Conservation (phyloP, 176 grass and related monocot species). For the Ensete ventricosum region DNA sequence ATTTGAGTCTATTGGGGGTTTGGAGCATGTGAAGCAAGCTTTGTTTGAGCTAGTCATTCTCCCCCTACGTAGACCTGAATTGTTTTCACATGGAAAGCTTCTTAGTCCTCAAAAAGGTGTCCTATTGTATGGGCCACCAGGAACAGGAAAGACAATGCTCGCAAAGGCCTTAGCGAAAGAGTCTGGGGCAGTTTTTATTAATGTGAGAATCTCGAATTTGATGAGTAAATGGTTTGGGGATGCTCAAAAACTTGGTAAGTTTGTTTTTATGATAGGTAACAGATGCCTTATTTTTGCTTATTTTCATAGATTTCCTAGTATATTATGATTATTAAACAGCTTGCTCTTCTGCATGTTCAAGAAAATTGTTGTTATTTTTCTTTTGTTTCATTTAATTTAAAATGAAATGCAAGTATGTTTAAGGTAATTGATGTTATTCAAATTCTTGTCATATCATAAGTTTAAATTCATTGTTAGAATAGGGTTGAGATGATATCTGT, state of each 20-base stretch:
- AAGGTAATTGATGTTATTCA: too few relatives aligned
- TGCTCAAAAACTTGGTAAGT: constrained; percentile 87
- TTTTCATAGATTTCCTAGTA: too few relatives aligned
- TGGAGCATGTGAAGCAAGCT: constrained; percentile 75
- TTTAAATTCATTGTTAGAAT: too few relatives aligned
- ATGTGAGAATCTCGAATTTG: constrained; percentile 90
- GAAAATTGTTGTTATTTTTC: too few relatives aligned
- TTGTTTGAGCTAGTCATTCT: constrained; percentile 88
- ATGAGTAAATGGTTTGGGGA: constrained; percentile 99
- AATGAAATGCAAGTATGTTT: too few relatives aligned
- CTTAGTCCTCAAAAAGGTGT: constrained; percentile 94
- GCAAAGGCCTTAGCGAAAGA: constrained; percentile 94
- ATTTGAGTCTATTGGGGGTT: constrained; percentile 79
- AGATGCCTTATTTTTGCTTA: too few relatives aligned
- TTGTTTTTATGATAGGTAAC: neutral
- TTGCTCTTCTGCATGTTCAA: too few relatives aligned
- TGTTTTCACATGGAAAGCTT: constrained; percentile 72
- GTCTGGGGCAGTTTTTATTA: constrained; percentile 89
- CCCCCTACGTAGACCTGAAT: constrained; percentile 68
- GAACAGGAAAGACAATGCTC: constrained; percentile 96
- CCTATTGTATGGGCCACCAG: constrained; percentile 76
- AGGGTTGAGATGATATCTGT: too few relatives aligned
- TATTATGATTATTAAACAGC: too few relatives aligned
- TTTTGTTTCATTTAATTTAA: too few relatives aligned
- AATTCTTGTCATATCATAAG: too few relatives aligned